Conservation (phyloP, 1,139 yeast species). For the Zygosaccharomyces sapae region DNA sequence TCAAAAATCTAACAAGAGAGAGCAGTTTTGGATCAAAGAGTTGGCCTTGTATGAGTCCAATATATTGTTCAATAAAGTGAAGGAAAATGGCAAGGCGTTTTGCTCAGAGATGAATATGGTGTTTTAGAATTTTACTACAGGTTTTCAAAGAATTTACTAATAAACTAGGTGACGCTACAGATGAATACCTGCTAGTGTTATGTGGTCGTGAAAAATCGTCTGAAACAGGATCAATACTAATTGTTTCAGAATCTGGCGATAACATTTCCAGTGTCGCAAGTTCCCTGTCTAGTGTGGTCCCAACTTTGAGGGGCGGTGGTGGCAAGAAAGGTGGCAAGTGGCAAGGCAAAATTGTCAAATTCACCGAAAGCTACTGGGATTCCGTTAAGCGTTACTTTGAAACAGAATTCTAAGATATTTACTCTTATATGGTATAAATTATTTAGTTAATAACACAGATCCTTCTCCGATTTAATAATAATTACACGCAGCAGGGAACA, state of each 20-base stretch:
- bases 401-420: slow-evolving; percentile 2
- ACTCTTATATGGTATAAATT: too few relatives aligned
- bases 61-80: slow-evolving; percentile 40
- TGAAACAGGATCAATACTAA: slow-evolving; percentile 61
- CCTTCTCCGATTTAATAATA: too few relatives aligned
- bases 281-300: slow-evolving; percentile 46
- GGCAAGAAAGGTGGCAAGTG: slow-evolving; percentile 58
- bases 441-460: too few relatives aligned
- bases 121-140: slow-evolving; percentile 53
- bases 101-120: slow-evolving; percentile 32
- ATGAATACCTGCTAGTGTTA: slow-evolving; percentile 52
- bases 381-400: slow-evolving; percentile 42
- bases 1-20: slow-evolving; percentile 50
- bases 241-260: slow-evolving; percentile 52
- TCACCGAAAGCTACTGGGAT: slow-evolving; percentile 59
- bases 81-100: slow-evolving; percentile 38
- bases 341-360: slow-evolving; percentile 69
- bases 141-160: slow-evolving; percentile 54
- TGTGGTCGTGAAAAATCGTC: slow-evolving; percentile 54
- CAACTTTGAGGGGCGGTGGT: slow-evolving; percentile 75
- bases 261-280: slow-evolving; percentile 43
- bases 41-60: slow-evolving; percentile 53
- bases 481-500: not conserved
- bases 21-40: slow-evolving; percentile 53
- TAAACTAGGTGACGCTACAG: slow-evolving; percentile 38